phyloP scores from a whole-genome alignment of 177 flowering plant species.

The Vitis hybrid region DNA sequence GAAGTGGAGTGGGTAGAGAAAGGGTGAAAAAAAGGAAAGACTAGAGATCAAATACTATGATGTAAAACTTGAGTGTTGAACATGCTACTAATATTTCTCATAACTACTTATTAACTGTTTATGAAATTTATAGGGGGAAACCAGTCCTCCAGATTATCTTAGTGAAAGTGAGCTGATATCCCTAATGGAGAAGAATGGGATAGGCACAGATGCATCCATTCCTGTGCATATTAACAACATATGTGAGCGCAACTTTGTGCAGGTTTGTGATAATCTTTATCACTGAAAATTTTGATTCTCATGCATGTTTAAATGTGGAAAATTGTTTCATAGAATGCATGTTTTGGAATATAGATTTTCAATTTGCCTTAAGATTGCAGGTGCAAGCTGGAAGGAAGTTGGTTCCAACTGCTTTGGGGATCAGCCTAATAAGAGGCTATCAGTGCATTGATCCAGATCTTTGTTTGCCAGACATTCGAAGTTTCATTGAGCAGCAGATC shows the following conservation, averaged over 20 bases:
- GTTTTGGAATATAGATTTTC: neutral
- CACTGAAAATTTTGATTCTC: neutral
- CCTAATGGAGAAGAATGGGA: conserved; percentile 93
- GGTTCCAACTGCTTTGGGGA: conserved; percentile 85
- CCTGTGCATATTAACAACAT: conserved; percentile 95
- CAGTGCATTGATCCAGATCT: conserved; percentile 94
- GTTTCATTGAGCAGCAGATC: conserved; percentile 97
- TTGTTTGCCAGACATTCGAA: conserved; percentile 90
- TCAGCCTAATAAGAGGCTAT: conserved; percentile 84
- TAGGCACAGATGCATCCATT: conserved; percentile 98
- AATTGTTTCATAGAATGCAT: too few relatives aligned
- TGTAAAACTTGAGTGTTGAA: neutral
- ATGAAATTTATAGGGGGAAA: conserved; percentile 52
- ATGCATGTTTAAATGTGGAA: neutral
- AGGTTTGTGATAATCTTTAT: conserved; percentile 45
- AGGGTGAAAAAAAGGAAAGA: neutral
- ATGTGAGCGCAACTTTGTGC: conserved; percentile 92
- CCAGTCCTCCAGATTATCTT: conserved; percentile 86
- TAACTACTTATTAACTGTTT: neutral
- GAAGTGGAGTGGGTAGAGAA: neutral
- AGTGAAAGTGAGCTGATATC: conserved; percentile 96
- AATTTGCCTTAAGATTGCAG: conserved; percentile 37
- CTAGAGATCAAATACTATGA: neutral
- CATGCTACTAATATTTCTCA: neutral
- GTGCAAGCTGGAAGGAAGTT: conserved; percentile 88